Percentiles rank a stretch among this genome's conserved stretches.
phyloP scores from a whole-genome alignment of 495 filamentous ascomycete species.

The Podospora pseudopauciseta region DNA sequence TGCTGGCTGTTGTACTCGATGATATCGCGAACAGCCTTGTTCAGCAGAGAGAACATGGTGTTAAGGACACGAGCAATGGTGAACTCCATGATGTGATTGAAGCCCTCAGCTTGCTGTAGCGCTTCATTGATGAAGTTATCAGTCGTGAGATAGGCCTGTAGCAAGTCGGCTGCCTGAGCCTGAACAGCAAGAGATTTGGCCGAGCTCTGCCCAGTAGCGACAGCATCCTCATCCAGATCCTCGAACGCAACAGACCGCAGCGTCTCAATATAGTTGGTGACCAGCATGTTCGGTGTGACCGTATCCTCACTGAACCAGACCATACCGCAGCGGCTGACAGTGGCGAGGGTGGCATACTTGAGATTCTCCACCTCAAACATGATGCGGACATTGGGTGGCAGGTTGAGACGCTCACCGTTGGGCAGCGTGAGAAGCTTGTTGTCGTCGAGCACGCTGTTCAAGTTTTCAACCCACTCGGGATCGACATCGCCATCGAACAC shows the following conservation, averaged over 20 bases:
- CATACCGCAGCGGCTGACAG: slow-evolving; percentile 98
- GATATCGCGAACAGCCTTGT: slow-evolving; percentile 85
- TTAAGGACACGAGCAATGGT: slow-evolving; percentile 84
- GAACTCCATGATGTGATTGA: slow-evolving; percentile 97
- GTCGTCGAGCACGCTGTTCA: slow-evolving; percentile 98
- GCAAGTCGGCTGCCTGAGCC: slow-evolving; percentile 67
- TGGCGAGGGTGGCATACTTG: slow-evolving; percentile 94
- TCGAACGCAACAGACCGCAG: slow-evolving; percentile 80
- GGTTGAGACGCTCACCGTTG: slow-evolving; percentile 92
- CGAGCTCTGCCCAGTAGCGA: slow-evolving; percentile 72
- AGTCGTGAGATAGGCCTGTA: slow-evolving; percentile 68
- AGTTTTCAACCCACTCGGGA: slow-evolving; percentile 98
- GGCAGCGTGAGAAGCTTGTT: slow-evolving; percentile 96
- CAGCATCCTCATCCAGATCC: slow-evolving; percentile 88
- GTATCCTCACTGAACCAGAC: slow-evolving; percentile 99
- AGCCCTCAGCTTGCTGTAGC: slow-evolving; percentile 69
- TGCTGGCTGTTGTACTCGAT: slow-evolving; percentile 96
- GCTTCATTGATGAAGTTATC: slow-evolving; percentile 74
- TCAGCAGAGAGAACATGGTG: slow-evolving; percentile 90
- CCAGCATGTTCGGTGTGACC: slow-evolving; percentile 88
- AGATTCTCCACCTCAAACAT: slow-evolving; percentile 99
- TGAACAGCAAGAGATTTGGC: slow-evolving; percentile 74
- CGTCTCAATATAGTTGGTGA: slow-evolving; percentile 81
- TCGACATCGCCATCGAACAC: slow-evolving; percentile 99
- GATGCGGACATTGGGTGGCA: slow-evolving; percentile 92